Conservation (phyloP, 495 filamentous ascomycete genomes). For the Aspergillus affinis region DNA sequence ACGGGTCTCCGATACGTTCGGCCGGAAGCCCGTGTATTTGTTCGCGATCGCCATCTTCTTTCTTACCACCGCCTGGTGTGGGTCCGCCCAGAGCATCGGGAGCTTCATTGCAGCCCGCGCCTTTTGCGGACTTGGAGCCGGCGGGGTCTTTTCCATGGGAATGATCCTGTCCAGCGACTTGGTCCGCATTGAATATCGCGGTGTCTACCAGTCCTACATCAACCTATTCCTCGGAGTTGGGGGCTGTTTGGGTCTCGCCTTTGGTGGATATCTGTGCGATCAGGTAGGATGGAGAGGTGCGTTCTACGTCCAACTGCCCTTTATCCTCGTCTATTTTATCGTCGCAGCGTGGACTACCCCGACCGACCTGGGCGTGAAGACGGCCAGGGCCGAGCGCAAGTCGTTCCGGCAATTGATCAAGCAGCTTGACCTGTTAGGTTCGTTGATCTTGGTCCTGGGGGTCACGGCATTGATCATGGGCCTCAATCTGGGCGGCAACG, state of each 20-base stretch:
- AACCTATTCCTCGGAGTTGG: constrained; percentile 67
- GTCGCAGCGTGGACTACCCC: constrained; percentile 60
- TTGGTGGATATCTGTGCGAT: constrained; percentile 75
- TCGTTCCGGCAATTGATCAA: constrained; percentile 57
- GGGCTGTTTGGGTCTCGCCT: constrained; percentile 64
- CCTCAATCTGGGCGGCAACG: constrained; percentile 75
- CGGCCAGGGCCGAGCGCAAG: constrained; percentile 43
- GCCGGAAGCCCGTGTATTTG: constrained; percentile 68
- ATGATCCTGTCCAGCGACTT: constrained; percentile 74
- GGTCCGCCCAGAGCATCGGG: constrained; percentile 64
- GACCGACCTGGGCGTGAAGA: constrained; percentile 53
- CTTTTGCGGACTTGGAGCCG: constrained; percentile 72
- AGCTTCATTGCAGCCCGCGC: constrained; percentile 73
- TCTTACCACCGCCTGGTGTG: constrained; percentile 70
- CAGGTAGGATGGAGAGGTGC: constrained; percentile 73
- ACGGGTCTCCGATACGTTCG: constrained; percentile 69
- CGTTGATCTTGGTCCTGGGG: constrained; percentile 59
- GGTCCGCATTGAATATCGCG: constrained; percentile 72
- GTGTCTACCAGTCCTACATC: constrained; percentile 73
- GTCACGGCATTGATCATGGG: constrained; percentile 71
- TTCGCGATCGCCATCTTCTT: constrained; percentile 63
- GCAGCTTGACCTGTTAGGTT: constrained; percentile 68
- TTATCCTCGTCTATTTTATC: constrained; percentile 58
- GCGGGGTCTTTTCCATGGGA: constrained; percentile 70
- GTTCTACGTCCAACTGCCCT: constrained; percentile 65